These are phyloP conservation scores for Mortierella sp. DNA, from an alignment of 371 early-diverging fungal species.

Conservation along the genomic window DNA sequence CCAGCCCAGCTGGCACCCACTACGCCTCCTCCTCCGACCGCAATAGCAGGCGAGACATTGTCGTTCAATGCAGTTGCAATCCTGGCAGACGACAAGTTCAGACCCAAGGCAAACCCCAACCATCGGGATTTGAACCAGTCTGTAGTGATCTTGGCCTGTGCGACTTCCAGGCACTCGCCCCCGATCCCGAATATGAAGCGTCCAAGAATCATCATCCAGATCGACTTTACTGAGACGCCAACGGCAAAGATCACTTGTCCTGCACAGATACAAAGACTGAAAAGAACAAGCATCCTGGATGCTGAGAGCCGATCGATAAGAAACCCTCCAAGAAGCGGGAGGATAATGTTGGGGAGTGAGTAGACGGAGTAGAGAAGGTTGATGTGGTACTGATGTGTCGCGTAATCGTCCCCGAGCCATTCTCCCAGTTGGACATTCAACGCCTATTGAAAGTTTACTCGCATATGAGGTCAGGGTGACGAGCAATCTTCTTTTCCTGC, in stretches of 20 bases:
- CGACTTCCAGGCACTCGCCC: slow-evolving; percentile 80
- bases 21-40: slow-evolving; percentile 26
- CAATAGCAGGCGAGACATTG: slow-evolving; percentile 70
- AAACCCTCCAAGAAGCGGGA: slow-evolving; percentile 77
- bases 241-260: slow-evolving; percentile 77
- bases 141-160: slow-evolving; percentile 71
- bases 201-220: slow-evolving; percentile 71
- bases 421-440: slow-evolving; percentile 72
- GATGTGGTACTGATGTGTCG: slow-evolving; percentile 73
- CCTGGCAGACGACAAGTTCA: slow-evolving; percentile 72
- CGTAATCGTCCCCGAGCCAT: slow-evolving; percentile 69
- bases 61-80: slow-evolving; percentile 77
- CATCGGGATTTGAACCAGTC: slow-evolving; percentile 67
- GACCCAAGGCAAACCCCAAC: slow-evolving; percentile 74
- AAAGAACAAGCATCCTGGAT: slow-evolving; percentile 64
- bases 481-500: background rate
- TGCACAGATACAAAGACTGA: slow-evolving; percentile 69
- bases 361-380: slow-evolving; percentile 81
- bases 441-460: slow-evolving; percentile 53
- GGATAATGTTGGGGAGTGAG: slow-evolving; percentile 83
- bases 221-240: slow-evolving; percentile 64
- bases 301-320: slow-evolving; percentile 68
- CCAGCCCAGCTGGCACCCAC: slow-evolving; percentile 66
- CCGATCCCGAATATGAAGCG: slow-evolving; percentile 81
- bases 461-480: background rate